phyloP scores from a whole-genome alignment of 768 basidiomycete genomes.

The Termitomyces sp. region DNA sequence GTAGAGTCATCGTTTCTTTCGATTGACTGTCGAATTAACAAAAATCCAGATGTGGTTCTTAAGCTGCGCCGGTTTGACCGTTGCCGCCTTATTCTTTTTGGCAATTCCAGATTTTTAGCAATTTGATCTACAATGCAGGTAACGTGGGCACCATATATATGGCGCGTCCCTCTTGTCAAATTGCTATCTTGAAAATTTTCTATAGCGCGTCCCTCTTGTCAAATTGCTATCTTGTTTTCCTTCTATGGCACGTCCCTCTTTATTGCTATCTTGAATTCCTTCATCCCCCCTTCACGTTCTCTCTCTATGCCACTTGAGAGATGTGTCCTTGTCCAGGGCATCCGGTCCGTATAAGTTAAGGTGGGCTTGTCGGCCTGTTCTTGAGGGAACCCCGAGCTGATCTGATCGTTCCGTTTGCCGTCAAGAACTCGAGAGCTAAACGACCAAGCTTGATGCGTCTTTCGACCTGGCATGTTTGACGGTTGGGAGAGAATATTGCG shows the following conservation, averaged over 20 bases:
- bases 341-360: neutral
- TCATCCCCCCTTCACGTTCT: neutral
- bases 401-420: neutral
- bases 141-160: constrained; percentile 94
- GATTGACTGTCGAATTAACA: constrained; percentile 99
- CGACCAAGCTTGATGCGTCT: neutral
- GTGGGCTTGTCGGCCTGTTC: neutral
- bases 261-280: neutral
- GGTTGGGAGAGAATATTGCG: constrained; percentile 33
- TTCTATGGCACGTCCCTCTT: no score
- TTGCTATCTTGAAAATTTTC: no score
- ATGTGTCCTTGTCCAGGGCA: neutral
- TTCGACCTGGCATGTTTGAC: neutral
- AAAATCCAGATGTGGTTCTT: constrained; percentile 99
- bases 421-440: neutral
- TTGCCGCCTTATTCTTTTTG: constrained; percentile 98
- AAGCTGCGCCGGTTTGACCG: constrained; percentile 89
- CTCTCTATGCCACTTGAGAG: neutral
- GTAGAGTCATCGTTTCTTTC: constrained; percentile 90
- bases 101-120: constrained; percentile 77
- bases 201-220: no score
- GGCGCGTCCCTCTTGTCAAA: no score
- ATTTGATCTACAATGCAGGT: constrained; percentile 81
- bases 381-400: no score
- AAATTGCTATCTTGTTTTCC: neutral